Evolutionary conservation across 305 asterid species (phyloP).

Genomic region (Solanum aculeatissimum): DNA sequence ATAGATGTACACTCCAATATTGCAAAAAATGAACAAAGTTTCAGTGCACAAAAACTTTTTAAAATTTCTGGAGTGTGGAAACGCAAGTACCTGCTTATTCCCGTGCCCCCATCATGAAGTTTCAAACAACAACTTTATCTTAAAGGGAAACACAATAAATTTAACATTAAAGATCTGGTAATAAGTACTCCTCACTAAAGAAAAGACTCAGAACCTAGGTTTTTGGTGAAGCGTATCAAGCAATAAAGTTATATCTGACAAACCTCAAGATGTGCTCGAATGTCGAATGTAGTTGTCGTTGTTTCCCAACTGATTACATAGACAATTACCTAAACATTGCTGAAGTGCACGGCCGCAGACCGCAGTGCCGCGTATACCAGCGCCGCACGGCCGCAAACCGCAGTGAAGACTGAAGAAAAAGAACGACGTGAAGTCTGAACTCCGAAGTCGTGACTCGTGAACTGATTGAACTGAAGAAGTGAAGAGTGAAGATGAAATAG

Average conservation of each 20-base stretch:
- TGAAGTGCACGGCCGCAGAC: no score
- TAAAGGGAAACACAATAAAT: neutral
- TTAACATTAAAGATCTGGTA: neutral
- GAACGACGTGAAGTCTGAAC: no score
- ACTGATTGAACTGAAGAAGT: no score
- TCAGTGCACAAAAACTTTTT: neutral
- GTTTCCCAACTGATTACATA: constrained; percentile 45
- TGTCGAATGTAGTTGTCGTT: constrained; percentile 35
- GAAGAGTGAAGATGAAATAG: no score
- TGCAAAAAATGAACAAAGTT: neutral
- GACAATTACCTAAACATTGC: constrained; percentile 3
- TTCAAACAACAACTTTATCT: neutral
- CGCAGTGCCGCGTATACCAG: no score
- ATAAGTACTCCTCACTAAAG: neutral
- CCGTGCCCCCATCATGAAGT: neutral
- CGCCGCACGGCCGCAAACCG: no score
- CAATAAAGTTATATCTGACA: neutral
- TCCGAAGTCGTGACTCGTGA: no score
- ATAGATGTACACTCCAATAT: neutral
- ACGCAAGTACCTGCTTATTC: neutral
- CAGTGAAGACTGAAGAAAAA: no score
- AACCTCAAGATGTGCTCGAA: constrained; percentile 70
- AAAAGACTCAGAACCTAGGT: neutral
- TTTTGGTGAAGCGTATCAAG: neutral
- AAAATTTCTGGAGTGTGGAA: neutral